Evolutionary conservation across 2,329 filamentous ascomycete genomes (phyloP).

Genomic region (Sporothrix euskadiensis): DNA sequence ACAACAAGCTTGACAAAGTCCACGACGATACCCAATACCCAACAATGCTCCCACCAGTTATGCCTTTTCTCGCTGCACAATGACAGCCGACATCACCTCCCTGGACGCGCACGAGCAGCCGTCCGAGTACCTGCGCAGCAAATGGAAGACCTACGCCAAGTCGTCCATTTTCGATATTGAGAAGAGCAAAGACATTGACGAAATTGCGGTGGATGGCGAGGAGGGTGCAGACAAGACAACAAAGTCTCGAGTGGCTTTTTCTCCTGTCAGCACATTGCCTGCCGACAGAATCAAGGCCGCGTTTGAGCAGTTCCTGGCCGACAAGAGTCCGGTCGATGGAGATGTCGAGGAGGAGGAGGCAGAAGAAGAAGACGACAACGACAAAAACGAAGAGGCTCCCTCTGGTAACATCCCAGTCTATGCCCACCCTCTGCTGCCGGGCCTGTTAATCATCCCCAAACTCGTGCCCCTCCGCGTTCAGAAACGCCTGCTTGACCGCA

Average conservation of each 20-base stretch:
- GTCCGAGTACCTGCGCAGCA: conserved; percentile 65
- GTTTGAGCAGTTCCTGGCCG: conserved; percentile 45
- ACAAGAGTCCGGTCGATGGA: conserved; percentile 29
- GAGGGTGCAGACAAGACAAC: neutral
- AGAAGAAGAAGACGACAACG: neutral
- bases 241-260: conserved; percentile 42
- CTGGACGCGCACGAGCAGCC: conserved; percentile 79
- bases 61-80: conserved; percentile 31
- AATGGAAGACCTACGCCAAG: conserved; percentile 75
- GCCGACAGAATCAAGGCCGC: conserved; percentile 46
- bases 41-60: neutral
- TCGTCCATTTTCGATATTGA: conserved; percentile 55
- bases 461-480: conserved; percentile 72
- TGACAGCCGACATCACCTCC: conserved; percentile 49
- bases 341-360: conserved; percentile 2
- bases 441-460: conserved; percentile 74
- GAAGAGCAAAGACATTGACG: conserved; percentile 57
- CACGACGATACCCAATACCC: neutral
- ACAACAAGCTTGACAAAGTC: neutral
- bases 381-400: neutral
- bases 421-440: conserved; percentile 67
- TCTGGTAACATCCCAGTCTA: conserved; percentile 51
- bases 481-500: conserved; percentile 64
- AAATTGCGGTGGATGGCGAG: conserved; percentile 44
- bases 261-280: conserved; percentile 47